Base-by-base conservation (phyloP, 2,329 filamentous ascomycete genomes). In the Cryphonectria japonica region DNA sequence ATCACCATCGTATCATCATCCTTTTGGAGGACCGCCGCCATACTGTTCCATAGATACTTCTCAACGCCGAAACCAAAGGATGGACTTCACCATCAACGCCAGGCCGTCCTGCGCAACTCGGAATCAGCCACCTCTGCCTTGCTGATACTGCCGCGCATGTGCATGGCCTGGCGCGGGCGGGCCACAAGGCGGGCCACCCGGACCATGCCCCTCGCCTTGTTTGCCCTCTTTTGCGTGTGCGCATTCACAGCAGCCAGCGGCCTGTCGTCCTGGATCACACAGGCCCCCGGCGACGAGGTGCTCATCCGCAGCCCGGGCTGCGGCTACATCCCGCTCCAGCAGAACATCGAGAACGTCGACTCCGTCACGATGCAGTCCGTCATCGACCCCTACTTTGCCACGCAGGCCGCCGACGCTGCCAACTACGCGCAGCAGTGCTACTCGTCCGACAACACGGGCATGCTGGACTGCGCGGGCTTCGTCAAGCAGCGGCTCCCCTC, bases 41-140 rank as follows among this genome's bases (percentile, higher is more conserved):
- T 77, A 41, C n/a, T 57, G 1, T 43, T 76, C 6, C 76, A 78
- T 67, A 64, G 71, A 22, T 22, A 32, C 8, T 72, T 74, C 14
- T 78, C 75, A 0, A 69, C 69, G 11, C 37, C 61, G 2, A 46
- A 60, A 2, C 69, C 75, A 2, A 73, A 73, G 14, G 77, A 78
- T 54, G 73, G 67, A 2, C 32, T 79, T 0, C 72, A 79, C 59
- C 77, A 79, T 34, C 78, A 78, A 60, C 72, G 73, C 0, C 77
- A 78, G 61, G 72, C 73, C 26, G 57, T 70, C 1, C 43, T 70
- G 6, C 63, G 68, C 7, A 70, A 70, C 32, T 67, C 68, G 0
- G 0, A 19, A 3, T 70, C 68, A 22, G 32, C 64, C 0, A 8
- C 1, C 7, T 52, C 63, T 1, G 46, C 52, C 4, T 13, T 67